phyloP scores from a whole-genome alignment of 2,329 filamentous ascomycete species.

The Monosporascus cannonballus region DNA sequence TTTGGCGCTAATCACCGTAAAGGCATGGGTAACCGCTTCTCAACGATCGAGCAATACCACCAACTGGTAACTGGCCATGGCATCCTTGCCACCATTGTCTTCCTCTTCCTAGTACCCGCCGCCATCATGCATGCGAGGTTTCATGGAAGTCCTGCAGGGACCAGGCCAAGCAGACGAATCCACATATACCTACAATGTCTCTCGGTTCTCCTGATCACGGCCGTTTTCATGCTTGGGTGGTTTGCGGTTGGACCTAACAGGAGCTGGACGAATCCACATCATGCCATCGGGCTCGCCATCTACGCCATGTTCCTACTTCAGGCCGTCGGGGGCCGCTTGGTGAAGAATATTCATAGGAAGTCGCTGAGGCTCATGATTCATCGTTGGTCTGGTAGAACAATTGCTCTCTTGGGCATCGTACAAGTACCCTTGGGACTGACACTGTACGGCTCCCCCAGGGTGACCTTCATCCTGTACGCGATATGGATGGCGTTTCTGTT shows the following conservation, averaged over 20 bases:
- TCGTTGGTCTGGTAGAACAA: constrained; percentile 76
- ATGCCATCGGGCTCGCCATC: constrained; percentile 75
- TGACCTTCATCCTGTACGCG: constrained; percentile 79
- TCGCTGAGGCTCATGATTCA: constrained; percentile 62
- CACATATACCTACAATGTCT: constrained; percentile 72
- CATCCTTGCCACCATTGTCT: constrained; percentile 64
- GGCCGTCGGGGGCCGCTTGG: constrained; percentile 60
- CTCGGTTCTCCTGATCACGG: constrained; percentile 60
- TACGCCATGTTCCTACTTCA: constrained; percentile 69
- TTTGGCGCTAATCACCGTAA: constrained; percentile 8
- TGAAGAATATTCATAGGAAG: constrained; percentile 45
- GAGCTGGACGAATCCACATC: constrained; percentile 74
- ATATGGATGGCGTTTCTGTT: constrained; percentile 70
- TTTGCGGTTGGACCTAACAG: constrained; percentile 70
- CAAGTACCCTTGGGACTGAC: constrained; percentile 88
- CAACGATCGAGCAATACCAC: constrained; percentile 63
- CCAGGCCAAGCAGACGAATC: constrained; percentile 49
- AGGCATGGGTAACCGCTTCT: constrained; percentile 82
- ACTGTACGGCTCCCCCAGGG: constrained; percentile 83
- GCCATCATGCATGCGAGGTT: constrained; percentile 73
- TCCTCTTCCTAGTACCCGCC: constrained; percentile 65
- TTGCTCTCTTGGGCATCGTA: constrained; percentile 74
- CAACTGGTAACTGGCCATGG: constrained; percentile 65
- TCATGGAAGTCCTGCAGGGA: constrained; percentile 54
- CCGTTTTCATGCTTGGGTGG: constrained; percentile 68